phyloP scores from a whole-genome alignment of 495 filamentous ascomycete species.

The Cudoniella acicularis region DNA sequence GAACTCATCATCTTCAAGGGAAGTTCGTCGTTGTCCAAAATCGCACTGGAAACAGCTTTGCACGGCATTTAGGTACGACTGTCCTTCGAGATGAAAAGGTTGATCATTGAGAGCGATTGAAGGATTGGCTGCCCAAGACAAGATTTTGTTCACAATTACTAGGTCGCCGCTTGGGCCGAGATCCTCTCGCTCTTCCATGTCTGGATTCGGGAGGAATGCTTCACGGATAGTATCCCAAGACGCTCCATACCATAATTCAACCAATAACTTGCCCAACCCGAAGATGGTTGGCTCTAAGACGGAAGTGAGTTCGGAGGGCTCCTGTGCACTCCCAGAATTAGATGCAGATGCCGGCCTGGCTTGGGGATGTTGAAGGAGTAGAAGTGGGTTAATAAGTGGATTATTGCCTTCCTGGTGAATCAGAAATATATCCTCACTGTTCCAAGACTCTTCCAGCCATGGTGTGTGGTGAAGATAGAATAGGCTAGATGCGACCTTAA shows the following conservation, averaged over 20 bases:
- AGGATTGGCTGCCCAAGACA: not conserved
- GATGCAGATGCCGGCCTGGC: not conserved
- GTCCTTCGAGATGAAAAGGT: not conserved
- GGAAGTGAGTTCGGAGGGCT: not conserved
- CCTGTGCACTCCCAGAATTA: not conserved
- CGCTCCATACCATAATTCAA: not conserved
- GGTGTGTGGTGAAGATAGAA: not conserved
- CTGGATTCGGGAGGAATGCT: not conserved
- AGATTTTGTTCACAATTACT: not conserved
- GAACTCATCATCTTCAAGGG: not conserved
- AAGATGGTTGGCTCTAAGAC: not conserved
- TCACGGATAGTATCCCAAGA: not conserved
- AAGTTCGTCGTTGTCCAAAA: not conserved
- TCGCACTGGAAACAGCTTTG: not conserved
- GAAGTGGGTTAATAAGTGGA: not conserved
- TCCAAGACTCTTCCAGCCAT: not conserved
- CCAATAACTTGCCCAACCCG: not conserved
- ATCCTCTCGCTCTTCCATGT: too few species aligned
- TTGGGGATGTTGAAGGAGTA: not conserved
- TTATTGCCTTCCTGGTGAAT: not conserved
- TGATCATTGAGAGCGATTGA: not conserved
- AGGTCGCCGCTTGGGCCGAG: not conserved
- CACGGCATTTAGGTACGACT: not conserved
- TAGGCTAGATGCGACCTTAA: not conserved
- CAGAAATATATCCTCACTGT: not conserved